Conservation (phyloP, 2,329 filamentous ascomycete genomes). For the Exophiala phaeomuriformis region DNA sequence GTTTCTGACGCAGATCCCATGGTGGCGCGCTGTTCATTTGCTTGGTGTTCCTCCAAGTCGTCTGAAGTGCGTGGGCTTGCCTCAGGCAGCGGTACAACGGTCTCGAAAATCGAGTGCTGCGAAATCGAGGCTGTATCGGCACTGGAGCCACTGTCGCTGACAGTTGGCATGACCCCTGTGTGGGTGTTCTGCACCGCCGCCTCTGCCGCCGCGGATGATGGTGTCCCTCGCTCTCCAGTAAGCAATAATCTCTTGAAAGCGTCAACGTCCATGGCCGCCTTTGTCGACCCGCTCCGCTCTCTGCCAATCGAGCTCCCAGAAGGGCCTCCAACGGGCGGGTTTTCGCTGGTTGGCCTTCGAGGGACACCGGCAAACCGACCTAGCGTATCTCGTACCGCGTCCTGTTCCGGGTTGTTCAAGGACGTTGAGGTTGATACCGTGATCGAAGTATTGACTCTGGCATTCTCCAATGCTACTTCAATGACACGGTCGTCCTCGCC, state of each 20-base stretch:
- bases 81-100: constrained; percentile 35
- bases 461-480: constrained; percentile 27
- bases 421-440: constrained; percentile 7
- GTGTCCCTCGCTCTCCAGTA: constrained; percentile 55
- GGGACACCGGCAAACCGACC: constrained; percentile 23
- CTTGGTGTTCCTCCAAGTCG: constrained; percentile 49
- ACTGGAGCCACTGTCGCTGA: constrained; percentile 42
- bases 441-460: constrained; percentile 24
- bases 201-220: constrained; percentile 22
- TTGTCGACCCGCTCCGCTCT: constrained; percentile 25
- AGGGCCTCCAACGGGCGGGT: background rate
- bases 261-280: constrained; percentile 61
- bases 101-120: constrained; percentile 53
- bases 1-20: constrained; percentile 33
- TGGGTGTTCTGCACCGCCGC: constrained; percentile 13
- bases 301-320: background rate
- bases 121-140: constrained; percentile 55
- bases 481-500: constrained; percentile 29
- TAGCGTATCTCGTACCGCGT: constrained; percentile 23
- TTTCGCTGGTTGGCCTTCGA: constrained; percentile 1
- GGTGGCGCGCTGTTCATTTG: constrained; percentile 42
- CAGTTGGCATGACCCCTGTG: constrained; percentile 27
- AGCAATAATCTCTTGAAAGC: constrained; percentile 69
- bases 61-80: constrained; percentile 55
- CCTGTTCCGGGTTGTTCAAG: background rate